Evolutionary conservation across 2,329 filamentous ascomycete species (phyloP).

Genomic region (Beauveria rudraprayagi): DNA sequence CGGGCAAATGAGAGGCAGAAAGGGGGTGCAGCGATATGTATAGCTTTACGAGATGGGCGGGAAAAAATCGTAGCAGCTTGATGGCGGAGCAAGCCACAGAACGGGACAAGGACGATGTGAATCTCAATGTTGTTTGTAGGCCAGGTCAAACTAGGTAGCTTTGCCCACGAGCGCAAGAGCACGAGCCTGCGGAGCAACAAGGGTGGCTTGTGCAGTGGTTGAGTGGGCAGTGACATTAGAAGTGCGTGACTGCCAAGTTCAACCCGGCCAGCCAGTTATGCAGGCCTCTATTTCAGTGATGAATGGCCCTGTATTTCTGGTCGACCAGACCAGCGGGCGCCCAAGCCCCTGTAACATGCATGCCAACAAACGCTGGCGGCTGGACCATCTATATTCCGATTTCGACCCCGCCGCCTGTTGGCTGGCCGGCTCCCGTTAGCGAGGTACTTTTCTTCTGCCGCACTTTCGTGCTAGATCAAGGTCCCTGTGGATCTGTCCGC

Average conservation of each 20-base stretch:
- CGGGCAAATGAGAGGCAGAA: neutral
- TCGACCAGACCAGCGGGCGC: neutral
- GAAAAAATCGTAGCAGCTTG: neutral
- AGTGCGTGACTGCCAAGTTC: neutral
- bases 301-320: neutral
- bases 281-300: neutral
- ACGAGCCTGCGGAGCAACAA: conserved; percentile 10
- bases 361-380: neutral
- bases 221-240: neutral
- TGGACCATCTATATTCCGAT: conserved; percentile 10
- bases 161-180: conserved; percentile 3
- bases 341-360: conserved; percentile 1
- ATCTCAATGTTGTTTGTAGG: conserved; percentile 5
- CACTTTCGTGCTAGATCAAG: neutral
- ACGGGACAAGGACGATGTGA: neutral
- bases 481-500: conserved; percentile 8
- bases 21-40: neutral
- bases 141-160: neutral
- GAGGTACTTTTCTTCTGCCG: conserved; percentile 11
- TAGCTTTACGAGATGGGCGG: neutral
- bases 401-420: conserved; percentile 1
- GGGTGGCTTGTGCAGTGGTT: neutral
- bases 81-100: neutral
- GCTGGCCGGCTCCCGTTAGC: conserved; percentile 8
- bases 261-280: neutral